phyloP scores from a whole-genome alignment of 495 filamentous ascomycete species.

The Trichoderma orchidacearum region DNA sequence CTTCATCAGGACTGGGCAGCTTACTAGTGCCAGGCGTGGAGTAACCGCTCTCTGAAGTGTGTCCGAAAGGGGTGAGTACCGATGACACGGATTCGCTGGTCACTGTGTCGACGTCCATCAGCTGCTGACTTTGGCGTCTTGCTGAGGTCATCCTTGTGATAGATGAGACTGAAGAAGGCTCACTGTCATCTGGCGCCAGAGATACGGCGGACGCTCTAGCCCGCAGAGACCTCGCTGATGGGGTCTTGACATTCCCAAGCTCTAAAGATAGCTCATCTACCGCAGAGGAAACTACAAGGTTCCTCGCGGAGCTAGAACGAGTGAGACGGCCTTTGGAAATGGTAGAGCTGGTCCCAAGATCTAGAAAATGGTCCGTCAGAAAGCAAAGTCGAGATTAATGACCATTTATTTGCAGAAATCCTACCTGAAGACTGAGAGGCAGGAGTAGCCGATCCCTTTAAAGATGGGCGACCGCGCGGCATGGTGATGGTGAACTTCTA shows the following conservation, averaged over 20 bases:
- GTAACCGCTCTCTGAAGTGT: slow-evolving; percentile 42
- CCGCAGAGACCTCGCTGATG: background rate
- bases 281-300: background rate
- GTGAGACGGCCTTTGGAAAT: background rate
- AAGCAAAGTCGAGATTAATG: background rate
- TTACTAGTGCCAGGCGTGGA: slow-evolving; percentile 71
- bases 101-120: no score
- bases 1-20: slow-evolving; percentile 39
- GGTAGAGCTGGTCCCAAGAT: background rate
- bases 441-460: background rate
- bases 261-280: background rate
- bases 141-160: no score
- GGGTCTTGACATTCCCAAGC: background rate
- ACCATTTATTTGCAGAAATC: background rate
- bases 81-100: background rate
- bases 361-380: background rate
- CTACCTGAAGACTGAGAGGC: background rate
- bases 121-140: no score
- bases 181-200: background rate
- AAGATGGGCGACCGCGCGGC: background rate
- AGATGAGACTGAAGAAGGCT: no score
- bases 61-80: background rate
- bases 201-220: background rate
- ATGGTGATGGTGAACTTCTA: background rate
- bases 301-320: background rate